These are phyloP conservation scores for Coffea eugenioides DNA, from an alignment of 257 asterid species.

Conservation along the genomic window DNA sequence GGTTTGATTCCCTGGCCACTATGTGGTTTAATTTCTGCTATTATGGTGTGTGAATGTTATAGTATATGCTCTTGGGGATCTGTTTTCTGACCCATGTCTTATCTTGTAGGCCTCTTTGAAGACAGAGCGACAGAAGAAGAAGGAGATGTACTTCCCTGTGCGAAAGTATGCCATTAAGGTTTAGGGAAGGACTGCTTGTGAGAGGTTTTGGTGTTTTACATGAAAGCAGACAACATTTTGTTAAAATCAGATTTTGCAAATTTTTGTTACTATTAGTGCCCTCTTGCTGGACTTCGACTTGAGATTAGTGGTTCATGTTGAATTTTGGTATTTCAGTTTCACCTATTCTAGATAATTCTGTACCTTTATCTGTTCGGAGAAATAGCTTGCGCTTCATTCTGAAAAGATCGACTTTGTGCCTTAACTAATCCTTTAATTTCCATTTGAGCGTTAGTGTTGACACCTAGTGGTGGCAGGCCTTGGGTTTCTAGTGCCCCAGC, in stretches of 20 bases:
- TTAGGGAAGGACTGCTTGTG: slow-evolving; percentile 17
- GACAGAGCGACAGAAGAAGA: slow-evolving; percentile 37
- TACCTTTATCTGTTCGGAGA: background rate
- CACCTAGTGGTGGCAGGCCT: background rate
- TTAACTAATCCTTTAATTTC: background rate
- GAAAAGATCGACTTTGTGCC: background rate
- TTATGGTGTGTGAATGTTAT: background rate
- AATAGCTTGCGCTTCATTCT: background rate
- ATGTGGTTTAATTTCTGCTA: background rate
- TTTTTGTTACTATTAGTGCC: slow-evolving; percentile 10
- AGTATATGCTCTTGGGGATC: background rate
- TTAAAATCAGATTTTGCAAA: background rate
- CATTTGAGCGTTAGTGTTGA: background rate
- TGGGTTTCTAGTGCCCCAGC: background rate
- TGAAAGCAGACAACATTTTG: background rate
- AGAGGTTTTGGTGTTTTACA: slow-evolving; percentile 1
- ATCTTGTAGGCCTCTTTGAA: slow-evolving; percentile 32
- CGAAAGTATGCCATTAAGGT: slow-evolving; percentile 39
- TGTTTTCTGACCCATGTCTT: background rate
- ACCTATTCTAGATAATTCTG: background rate
- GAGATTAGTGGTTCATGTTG: background rate
- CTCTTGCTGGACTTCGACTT: background rate
- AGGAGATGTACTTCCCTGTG: slow-evolving; percentile 38
- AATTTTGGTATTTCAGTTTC: background rate
- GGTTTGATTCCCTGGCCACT: background rate